Base-by-base conservation (phyloP, 1,284 basidiomycete species). In the Rhodotorula glutinis region DNA sequence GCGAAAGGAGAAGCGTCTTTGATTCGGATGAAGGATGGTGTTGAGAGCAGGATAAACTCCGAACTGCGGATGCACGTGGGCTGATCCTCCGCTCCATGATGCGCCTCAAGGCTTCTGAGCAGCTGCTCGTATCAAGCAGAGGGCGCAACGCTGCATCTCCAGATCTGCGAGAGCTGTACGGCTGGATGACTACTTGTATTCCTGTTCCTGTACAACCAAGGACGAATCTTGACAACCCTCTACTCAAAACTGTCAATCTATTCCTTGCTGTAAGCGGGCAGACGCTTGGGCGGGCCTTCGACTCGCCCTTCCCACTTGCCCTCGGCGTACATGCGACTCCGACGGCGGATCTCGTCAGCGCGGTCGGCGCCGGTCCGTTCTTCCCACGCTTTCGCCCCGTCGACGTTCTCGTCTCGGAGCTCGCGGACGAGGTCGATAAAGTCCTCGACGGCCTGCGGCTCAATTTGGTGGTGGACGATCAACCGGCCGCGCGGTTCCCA, bases 391-490 rank as follows among this genome's bases (percentile, higher is more conserved):
- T 69, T 41, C 33, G 30, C 61, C 62, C 74, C 72, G 29, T 68
- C 62, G 67, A 74, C 75, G 73, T 79, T 75, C 58, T 73, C 73
- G 56, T 53, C 30, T 30, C 33, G 43, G 41, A 63, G 27, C 41
- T 23, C 43, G 8, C 56, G 54, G 25, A 81, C 76, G 10, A 79
- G 63, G 23, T 66, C 73, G 49, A 83, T 75, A 30, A 84, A 74
- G 53, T 83, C 82, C 23, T 81, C 79, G 16, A 84, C 77, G 0
- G 91, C 90, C 62, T 84, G 76, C 19, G 87, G 83, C 3, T 85
- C 83, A 2, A 88, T 92, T 79, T 98, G 93, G 68, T 93, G 86
- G 79, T 97, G 93, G 1, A 95, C 78, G 4, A 96, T 90, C 23
- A 93, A 81, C 21, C 94, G 84, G 25, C 62, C 62, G 41, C 62